Evolutionary conservation across 192 early-diverging fungal genomes (phyloP).

Genomic region (Coemansia pectinata): DNA sequence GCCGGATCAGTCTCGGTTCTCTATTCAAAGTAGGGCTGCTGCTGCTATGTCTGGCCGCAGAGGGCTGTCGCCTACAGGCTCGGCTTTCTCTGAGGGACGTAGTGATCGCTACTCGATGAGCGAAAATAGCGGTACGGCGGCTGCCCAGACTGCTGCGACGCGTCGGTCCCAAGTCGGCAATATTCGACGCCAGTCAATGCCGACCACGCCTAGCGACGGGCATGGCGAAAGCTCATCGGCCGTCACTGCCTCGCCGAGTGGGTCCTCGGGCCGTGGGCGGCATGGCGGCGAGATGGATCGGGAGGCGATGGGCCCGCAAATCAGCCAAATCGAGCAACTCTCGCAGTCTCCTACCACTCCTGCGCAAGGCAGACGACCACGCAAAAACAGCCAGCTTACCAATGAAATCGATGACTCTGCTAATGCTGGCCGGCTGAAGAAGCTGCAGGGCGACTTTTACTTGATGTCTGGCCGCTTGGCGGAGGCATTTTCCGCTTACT

Average conservation of each 20-base stretch:
- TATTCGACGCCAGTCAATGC: slow-evolving; percentile 18
- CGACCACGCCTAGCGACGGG: background rate
- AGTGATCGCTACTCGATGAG: slow-evolving; percentile 11
- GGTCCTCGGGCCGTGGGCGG: slow-evolving; percentile 13
- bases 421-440: slow-evolving; percentile 43
- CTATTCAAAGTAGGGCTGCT: background rate
- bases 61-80: background rate
- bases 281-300: slow-evolving; percentile 50
- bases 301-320: slow-evolving; percentile 13
- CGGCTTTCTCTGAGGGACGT: slow-evolving; percentile 8
- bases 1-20: background rate
- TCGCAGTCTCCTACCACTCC: slow-evolving; percentile 2
- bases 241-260: background rate
- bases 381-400: slow-evolving; percentile 4
- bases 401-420: slow-evolving; percentile 4
- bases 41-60: background rate
- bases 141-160: background rate
- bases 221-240: background rate
- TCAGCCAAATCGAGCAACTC: background rate
- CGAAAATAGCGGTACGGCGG: slow-evolving; percentile 12
- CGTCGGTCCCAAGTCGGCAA: slow-evolving; percentile 16
- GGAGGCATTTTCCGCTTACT: slow-evolving; percentile 47
- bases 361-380: background rate
- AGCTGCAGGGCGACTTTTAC: slow-evolving; percentile 51
- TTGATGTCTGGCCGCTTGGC: slow-evolving; percentile 44